Evolutionary conservation across 129 eudicot genomes (phyloP).

Genomic region (Flaveria sonorensis): DNA sequence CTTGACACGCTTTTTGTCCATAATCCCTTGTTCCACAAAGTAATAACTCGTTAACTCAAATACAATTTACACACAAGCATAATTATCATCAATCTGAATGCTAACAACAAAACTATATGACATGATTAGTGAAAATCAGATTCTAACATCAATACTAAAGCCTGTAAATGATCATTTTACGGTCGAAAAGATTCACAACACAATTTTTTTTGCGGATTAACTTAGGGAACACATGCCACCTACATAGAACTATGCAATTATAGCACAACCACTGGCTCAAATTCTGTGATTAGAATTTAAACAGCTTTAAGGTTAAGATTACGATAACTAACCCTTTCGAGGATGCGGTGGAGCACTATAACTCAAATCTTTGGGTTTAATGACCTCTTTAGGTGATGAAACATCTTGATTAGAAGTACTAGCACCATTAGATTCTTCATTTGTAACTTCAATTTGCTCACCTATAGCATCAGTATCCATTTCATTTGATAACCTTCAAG

Average conservation of each 20-base stretch:
- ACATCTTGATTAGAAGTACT: slow-evolving; percentile 38
- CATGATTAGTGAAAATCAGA: slow-evolving; percentile 4
- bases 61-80: slow-evolving; percentile 1
- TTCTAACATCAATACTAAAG: slow-evolving; percentile 23
- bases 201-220: slow-evolving; percentile 5
- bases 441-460: slow-evolving; percentile 25
- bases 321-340: slow-evolving; percentile 47
- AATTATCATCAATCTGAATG: slow-evolving; percentile 11
- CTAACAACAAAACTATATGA: slow-evolving; percentile 3
- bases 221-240: not conserved
- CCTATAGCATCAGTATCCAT: slow-evolving; percentile 50
- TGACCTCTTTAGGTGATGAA: slow-evolving; percentile 45
- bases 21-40: not conserved
- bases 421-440: slow-evolving; percentile 33
- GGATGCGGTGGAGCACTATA: slow-evolving; percentile 50
- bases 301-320: slow-evolving; percentile 1
- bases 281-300: not conserved
- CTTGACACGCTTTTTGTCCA: not conserved
- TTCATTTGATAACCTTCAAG: slow-evolving; percentile 38
- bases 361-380: slow-evolving; percentile 42
- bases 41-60: not conserved
- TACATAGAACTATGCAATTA: slow-evolving; percentile 4
- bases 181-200: not conserved
- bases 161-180: not conserved
- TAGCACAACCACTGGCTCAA: not conserved